Base-by-base conservation (phyloP, 2,329 filamentous ascomycete species). In the Ophiostoma sp. region DNA sequence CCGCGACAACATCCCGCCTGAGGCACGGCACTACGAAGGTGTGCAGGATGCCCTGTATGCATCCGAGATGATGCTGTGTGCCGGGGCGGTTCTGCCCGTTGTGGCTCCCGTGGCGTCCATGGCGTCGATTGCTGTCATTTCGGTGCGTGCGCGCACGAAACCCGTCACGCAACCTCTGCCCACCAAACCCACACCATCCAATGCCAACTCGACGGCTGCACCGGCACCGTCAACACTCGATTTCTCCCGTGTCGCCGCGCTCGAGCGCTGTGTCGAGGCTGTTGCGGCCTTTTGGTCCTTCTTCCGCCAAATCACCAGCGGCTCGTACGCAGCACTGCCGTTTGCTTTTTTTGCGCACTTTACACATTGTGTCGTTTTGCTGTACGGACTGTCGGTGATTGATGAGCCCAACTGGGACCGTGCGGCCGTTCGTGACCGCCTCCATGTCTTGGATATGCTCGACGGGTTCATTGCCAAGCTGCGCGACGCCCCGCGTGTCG, bases 341-440 rank as follows among this genome's bases (percentile, higher is more conserved):
- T 82, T 83, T 75, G 73, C 74, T 33, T 76, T 78, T 66, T 82
- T 80, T 76, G 79, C 79, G n/a, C 79, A 82, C 73, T 77, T 83
- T 48, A 78, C 78, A 8, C 79, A 80, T 57, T 80, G 78, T 72
- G 75, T 81, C 8, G 78, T 82, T 25, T 74, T 80, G 5, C 77
- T 83, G 7, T 80, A 80, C 74, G 78, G 76, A 22, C 77, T 83
- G 22, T 78, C 79, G 15, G 76, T 79, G 3, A 71, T 81, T 8
- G 80, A 83, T 61, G 82, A 83, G 63, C 80, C 82, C 1, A 76
- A 78, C 0, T 84, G 83, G 82, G 82, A 84, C 77, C 78, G 82
- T 1, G 75, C 76, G 11, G 78, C 77, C 19, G 79, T 81, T 5
- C 77, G 78, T 15, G 75, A 76, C 55, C 77, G 77, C 5, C 70